Evolutionary conservation across 495 filamentous ascomycete species (phyloP).

Genomic region (Hypoxylon fuscum): DNA sequence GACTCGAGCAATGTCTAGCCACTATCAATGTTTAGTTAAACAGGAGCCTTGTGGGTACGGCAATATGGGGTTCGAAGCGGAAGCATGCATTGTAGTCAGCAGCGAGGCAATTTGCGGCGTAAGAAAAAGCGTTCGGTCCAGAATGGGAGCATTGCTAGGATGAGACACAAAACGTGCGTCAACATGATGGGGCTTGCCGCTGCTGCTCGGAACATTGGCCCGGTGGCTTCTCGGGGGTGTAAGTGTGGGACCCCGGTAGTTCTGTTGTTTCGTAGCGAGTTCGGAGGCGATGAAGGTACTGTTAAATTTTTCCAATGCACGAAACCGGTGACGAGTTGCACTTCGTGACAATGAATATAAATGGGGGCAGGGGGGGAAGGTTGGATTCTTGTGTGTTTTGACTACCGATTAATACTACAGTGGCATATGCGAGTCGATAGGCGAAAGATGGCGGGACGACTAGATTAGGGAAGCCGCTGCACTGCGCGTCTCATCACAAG

Average conservation of each 20-base stretch:
- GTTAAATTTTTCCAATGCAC: neutral
- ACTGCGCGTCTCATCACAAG: slow-evolving; percentile 6
- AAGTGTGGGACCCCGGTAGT: slow-evolving; percentile 37
- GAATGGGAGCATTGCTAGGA: slow-evolving; percentile 1
- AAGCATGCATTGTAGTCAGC: slow-evolving; percentile 5
- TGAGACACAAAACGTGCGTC: neutral
- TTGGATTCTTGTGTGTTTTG: neutral
- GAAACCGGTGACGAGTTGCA: slow-evolving; percentile 15
- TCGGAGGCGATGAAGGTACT: neutral
- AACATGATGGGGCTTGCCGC: slow-evolving; percentile 11
- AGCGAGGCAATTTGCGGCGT: slow-evolving; percentile 9
- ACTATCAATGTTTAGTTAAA: slow-evolving; percentile 11
- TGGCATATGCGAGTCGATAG: slow-evolving; percentile 1
- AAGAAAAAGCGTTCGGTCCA: neutral
- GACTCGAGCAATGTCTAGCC: slow-evolving; percentile 10
- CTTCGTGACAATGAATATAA: slow-evolving; percentile 1
- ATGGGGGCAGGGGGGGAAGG: neutral
- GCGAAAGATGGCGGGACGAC: slow-evolving; percentile 11
- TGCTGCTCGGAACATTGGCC: slow-evolving; percentile 22
- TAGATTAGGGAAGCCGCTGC: slow-evolving; percentile 32
- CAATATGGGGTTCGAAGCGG: no score
- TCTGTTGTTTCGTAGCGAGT: slow-evolving; percentile 12
- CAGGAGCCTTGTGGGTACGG: slow-evolving; percentile 22
- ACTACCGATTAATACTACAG: slow-evolving; percentile 1
- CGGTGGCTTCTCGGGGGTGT: slow-evolving; percentile 40